Conservation (phyloP, 1,284 basidiomycete genomes). For the Tilletia setariae region DNA sequence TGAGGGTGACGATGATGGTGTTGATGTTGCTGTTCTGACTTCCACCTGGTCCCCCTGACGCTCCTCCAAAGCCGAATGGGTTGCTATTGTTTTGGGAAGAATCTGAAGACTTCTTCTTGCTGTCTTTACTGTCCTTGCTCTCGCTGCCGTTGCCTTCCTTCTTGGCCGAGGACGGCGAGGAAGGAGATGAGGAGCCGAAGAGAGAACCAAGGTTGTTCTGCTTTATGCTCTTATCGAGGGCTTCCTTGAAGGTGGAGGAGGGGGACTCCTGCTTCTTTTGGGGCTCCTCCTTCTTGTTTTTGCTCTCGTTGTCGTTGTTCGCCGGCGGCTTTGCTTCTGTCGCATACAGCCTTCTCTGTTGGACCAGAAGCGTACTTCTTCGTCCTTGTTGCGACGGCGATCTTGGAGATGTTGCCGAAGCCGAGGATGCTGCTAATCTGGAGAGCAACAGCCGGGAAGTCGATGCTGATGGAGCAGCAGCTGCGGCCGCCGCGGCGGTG, state of each 20-base stretch:
- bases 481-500: neutral
- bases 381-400: neutral
- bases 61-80: slow-evolving; percentile 22
- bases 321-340: slow-evolving; percentile 17
- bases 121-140: slow-evolving; percentile 30
- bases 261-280: neutral
- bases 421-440: neutral
- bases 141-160: slow-evolving; percentile 37
- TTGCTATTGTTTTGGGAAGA: slow-evolving; percentile 22
- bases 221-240: slow-evolving; percentile 17
- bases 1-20: slow-evolving; percentile 50
- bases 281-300: slow-evolving; percentile 17
- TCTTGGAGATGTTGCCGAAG: neutral
- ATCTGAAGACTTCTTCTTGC: slow-evolving; percentile 17
- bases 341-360: neutral
- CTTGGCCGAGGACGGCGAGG: slow-evolving; percentile 17
- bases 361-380: neutral
- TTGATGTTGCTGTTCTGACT: slow-evolving; percentile 50
- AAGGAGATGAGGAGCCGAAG: slow-evolving; percentile 22
- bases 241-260: slow-evolving; percentile 6
- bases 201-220: slow-evolving; percentile 23
- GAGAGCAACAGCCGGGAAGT: neutral
- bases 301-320: slow-evolving; percentile 18
- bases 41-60: slow-evolving; percentile 27
- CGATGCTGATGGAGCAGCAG: neutral